A percentile compares a stretch with the other conserved stretches of the same genome.
Conservation (phyloP, 495 filamentous ascomycete genomes). For the Xylaria sp. region DNA sequence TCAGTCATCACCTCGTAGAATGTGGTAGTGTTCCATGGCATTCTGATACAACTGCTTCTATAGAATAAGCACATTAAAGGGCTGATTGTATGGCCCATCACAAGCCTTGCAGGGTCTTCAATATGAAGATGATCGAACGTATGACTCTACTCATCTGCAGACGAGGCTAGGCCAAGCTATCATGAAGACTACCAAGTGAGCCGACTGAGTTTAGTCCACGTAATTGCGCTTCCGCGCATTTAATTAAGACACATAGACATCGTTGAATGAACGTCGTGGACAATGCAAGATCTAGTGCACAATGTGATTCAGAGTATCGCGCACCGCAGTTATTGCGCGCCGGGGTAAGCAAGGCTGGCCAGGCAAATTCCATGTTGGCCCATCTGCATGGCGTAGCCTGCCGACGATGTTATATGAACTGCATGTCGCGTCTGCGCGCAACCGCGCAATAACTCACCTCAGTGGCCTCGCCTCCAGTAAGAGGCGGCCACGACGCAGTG, state of each 20-base stretch:
- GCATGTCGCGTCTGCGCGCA: background rate
- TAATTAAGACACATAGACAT: no score
- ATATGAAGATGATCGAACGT: background rate
- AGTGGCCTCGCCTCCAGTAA: background rate
- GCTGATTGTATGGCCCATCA: background rate
- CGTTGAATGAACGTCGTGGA: no score
- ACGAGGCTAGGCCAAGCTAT: background rate
- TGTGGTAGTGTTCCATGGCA: background rate
- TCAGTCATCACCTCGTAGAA: background rate
- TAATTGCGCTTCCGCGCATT: no score
- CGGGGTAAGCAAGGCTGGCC: background rate
- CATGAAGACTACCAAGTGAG: background rate
- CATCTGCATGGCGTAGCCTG: background rate
- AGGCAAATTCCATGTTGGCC: background rate
- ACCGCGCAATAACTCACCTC: background rate
- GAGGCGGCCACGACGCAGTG: background rate
- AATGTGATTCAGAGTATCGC: background rate
- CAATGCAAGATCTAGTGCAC: no score
- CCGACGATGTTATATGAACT: background rate
- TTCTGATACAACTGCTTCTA: background rate
- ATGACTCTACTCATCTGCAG: no score
- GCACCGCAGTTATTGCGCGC: background rate
- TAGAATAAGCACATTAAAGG: background rate
- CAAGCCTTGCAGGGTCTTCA: background rate
- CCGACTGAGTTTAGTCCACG: background rate